Conservation (phyloP, 2,329 filamentous ascomycete species). For the Fusarium kyushuense region DNA sequence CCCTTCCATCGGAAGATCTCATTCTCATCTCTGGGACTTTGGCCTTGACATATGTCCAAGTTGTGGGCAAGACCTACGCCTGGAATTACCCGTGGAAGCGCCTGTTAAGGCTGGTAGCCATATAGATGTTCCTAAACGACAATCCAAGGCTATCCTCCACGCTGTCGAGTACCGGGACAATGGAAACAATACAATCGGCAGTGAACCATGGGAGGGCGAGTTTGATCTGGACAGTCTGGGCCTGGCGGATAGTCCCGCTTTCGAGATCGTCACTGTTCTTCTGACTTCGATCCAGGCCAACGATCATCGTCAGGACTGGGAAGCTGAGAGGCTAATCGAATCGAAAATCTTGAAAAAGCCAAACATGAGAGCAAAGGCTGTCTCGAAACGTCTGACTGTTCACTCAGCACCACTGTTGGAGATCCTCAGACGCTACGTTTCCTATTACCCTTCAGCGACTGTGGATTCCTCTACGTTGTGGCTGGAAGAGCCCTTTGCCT, state of each 20-base stretch:
- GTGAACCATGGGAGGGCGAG: neutral
- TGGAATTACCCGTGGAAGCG: neutral
- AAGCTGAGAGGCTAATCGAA: neutral
- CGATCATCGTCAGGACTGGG: neutral
- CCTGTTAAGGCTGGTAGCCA: too few relatives aligned
- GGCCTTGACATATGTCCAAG: neutral
- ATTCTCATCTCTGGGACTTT: neutral
- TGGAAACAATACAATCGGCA: neutral
- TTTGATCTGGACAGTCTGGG: neutral
- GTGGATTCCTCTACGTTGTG: neutral
- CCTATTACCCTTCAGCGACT: neutral
- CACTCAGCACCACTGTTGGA: neutral
- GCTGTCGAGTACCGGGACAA: neutral
- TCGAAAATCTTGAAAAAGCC: neutral
- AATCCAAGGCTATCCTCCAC: neutral
- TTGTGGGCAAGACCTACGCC: neutral
- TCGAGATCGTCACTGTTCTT: neutral
- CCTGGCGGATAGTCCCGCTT: neutral
- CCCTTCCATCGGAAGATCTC: neutral
- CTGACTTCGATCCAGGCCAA: neutral
- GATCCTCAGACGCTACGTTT: neutral
- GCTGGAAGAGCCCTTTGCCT: neutral
- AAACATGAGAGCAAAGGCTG: neutral
- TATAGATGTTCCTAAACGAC: neutral
- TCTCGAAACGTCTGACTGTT: neutral